Base-by-base conservation (phyloP, 768 basidiomycete species). In the Macrolepiota albuminosa region DNA sequence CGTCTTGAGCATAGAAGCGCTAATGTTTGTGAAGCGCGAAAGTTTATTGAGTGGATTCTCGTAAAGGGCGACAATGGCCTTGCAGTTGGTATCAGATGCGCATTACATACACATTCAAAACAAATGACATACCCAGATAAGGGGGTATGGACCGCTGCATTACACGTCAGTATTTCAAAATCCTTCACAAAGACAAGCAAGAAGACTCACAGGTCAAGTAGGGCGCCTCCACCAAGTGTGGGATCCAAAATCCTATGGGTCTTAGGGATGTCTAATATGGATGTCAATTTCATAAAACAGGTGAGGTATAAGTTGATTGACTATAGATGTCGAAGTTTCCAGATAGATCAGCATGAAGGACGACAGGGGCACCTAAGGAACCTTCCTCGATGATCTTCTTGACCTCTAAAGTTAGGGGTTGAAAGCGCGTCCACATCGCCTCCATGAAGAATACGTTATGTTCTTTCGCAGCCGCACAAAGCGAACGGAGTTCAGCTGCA, bases 391-490 rank as follows among this genome's bases (percentile, higher is more conserved):
- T 78, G 49, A 90, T 72, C 61, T 78, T 78, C 72, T 87, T 86
- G 56, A 92, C 75, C 61, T 88, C 89, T 18, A 76, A 67, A 10
- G 78, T 75, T 60, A 90, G 79, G 13, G 89, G 89, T 59, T 89
- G 86, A 77, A 91, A 92, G 39, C 89, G 80, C 39, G 92, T 93
- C 91, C 92, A 93, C 72, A 93, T 78, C 0, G 89, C 92, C 73
- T 95, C 94, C 93, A 95, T 95, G 66, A 95, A 84, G 78, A 95
- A 95, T 1, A 93, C 80, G 18, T 85, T 82, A 65, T 87, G 76
- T 69, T 91, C 83, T 70, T 88, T 89, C 2, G 94, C 92, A 21
- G 91, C 80, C 10, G 75, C 75, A 21, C 93, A 75, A 26, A 96
- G 80, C 49, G 86, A 82, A n/a, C 84, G 81, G 24, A 93, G 77